These are phyloP conservation scores for Claviceps paspali DNA, from an alignment of 2,329 filamentous ascomycete species.

Conservation along the genomic window DNA sequence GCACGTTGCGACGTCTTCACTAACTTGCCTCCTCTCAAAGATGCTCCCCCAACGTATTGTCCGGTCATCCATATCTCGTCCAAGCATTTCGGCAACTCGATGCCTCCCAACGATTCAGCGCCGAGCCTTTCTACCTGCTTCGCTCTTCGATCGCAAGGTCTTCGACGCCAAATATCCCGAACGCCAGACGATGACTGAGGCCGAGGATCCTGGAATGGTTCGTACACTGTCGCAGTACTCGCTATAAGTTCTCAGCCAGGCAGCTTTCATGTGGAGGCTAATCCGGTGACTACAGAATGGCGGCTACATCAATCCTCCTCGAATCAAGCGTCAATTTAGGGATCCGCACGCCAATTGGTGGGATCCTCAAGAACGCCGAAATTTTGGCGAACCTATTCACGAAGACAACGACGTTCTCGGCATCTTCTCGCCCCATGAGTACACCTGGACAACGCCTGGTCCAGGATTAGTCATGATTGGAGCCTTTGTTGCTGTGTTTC, in stretches of 20 bases:
- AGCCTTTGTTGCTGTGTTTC: conserved; percentile 46
- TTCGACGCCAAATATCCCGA: conserved; percentile 39
- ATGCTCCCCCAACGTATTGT: conserved; percentile 48
- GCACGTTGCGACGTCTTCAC: background rate
- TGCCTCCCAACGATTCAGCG: conserved; percentile 39
- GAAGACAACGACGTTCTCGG: conserved; percentile 92
- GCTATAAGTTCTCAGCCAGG: background rate
- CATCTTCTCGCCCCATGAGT: conserved; percentile 77
- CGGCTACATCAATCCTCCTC: conserved; percentile 64
- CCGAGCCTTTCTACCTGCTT: conserved; percentile 39
- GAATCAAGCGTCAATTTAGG: conserved; percentile 77
- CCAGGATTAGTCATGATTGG: conserved; percentile 56
- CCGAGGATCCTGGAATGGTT: conserved; percentile 53
- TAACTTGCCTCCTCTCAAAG: conserved; percentile 18
- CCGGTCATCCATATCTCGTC: conserved; percentile 31
- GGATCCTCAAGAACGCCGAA: conserved; percentile 93
- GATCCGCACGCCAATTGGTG: conserved; percentile 92
- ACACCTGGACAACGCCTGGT: conserved; percentile 63
- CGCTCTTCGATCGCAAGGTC: conserved; percentile 28
- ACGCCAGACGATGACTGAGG: conserved; percentile 33
- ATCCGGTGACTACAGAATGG: conserved; percentile 47
- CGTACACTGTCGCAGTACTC: conserved; percentile 15
- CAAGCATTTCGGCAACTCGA: conserved; percentile 28
- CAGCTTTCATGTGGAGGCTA: conserved; percentile 9
- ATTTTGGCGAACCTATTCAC: conserved; percentile 91